Percentiles rank a stretch among this genome's conserved stretches.
Evolutionary conservation across 345 rosid species (phyloP).

Genomic region (Sonneratia caseolaris): DNA sequence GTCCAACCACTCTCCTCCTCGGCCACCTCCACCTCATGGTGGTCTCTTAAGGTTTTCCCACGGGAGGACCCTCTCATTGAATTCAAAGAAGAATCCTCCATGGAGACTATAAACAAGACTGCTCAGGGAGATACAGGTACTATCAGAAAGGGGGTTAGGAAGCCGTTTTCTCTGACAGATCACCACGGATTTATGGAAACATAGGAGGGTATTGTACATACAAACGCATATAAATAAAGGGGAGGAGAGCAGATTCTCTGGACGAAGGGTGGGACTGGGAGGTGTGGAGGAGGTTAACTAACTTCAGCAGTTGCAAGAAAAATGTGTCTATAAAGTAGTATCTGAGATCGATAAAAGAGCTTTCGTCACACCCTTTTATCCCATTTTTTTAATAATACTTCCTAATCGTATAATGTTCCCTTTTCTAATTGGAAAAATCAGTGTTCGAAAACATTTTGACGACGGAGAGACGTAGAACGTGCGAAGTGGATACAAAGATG

Average conservation of each 20-base stretch:
- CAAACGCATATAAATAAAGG: background rate
- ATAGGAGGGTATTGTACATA: background rate
- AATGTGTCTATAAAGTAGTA: background rate
- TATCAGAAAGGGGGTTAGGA: background rate
- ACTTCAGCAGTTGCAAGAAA: constrained; percentile 33
- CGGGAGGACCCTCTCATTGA: background rate
- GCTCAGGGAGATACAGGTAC: background rate
- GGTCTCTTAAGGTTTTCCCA: background rate
- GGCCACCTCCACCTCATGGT: background rate
- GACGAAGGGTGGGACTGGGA: constrained; percentile 19
- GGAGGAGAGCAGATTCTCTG: constrained; percentile 17
- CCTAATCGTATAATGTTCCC: too few species aligned
- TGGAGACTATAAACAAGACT: background rate
- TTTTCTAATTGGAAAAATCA: too few species aligned
- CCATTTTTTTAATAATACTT: background rate
- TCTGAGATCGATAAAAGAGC: too few species aligned
- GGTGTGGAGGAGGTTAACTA: constrained; percentile 29
- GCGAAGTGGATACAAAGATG: too few species aligned
- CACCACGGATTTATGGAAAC: background rate
- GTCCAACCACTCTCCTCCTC: constrained; percentile 89
- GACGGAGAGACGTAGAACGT: too few species aligned
- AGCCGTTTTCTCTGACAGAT: constrained; percentile 9
- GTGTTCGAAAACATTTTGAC: too few species aligned
- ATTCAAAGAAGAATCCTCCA: background rate
- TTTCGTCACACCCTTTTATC: background rate